phyloP scores from a whole-genome alignment of 495 filamentous ascomycete genomes.

The Neurospora cerealis region DNA sequence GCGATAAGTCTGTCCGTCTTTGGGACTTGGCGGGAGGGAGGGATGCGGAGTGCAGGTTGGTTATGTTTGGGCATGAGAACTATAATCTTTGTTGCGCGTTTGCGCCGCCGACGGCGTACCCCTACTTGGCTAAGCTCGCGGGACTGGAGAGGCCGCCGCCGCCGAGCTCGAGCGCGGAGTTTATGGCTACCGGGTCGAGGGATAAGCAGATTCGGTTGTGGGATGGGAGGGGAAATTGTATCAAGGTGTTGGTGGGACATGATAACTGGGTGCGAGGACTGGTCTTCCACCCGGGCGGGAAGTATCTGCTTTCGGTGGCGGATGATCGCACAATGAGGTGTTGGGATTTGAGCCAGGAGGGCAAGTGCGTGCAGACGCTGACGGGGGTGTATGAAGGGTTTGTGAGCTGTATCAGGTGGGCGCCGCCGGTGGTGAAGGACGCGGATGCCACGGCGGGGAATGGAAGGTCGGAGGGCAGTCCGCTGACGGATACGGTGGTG shows the following conservation, averaged over 20 bases:
- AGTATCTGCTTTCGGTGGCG: slow-evolving; percentile 70
- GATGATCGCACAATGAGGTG: slow-evolving; percentile 86
- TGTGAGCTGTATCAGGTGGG: slow-evolving; percentile 10
- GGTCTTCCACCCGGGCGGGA: slow-evolving; percentile 84
- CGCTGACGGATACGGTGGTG: background rate
- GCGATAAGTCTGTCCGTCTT: slow-evolving; percentile 64
- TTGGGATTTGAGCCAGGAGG: slow-evolving; percentile 90
- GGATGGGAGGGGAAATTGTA: slow-evolving; percentile 69
- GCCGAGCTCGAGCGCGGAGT: slow-evolving; percentile 63
- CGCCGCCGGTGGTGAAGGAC: slow-evolving; percentile 6
- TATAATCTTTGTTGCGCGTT: slow-evolving; percentile 56
- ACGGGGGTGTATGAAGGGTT: slow-evolving; percentile 10
- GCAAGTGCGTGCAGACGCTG: slow-evolving; percentile 60
- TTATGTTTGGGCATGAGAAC: slow-evolving; percentile 80
- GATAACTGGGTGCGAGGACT: slow-evolving; percentile 87
- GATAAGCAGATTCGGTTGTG: slow-evolving; percentile 86
- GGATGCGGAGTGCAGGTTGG: slow-evolving; percentile 58
- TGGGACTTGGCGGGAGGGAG: slow-evolving; percentile 64
- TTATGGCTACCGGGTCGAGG: slow-evolving; percentile 74
- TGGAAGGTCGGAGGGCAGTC: background rate
- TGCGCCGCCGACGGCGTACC: slow-evolving; percentile 68
- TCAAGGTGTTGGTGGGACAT: slow-evolving; percentile 78
- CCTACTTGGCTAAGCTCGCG: slow-evolving; percentile 61
- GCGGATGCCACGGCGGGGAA: background rate
- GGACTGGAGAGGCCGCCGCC: slow-evolving; percentile 63